Percentiles rank a stretch among this genome's conserved stretches.
Evolutionary conservation across 2,329 filamentous ascomycete species (phyloP).

Genomic region (Fusarium sp.): DNA sequence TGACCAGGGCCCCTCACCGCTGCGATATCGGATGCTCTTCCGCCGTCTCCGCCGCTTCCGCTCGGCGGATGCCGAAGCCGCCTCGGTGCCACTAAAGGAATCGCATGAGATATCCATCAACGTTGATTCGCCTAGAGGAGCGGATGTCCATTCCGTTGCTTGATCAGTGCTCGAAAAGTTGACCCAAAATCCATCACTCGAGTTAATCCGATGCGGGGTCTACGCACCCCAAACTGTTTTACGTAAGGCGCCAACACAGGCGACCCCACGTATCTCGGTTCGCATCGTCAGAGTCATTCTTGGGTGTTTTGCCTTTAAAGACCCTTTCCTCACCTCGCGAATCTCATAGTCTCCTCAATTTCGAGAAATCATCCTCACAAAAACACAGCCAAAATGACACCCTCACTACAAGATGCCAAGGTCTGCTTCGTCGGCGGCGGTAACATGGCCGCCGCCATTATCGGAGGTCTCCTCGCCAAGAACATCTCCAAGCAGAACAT

Average conservation of each 20-base stretch:
- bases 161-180: background rate
- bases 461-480: constrained; percentile 59
- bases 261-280: constrained; percentile 25
- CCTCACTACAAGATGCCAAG: constrained; percentile 47
- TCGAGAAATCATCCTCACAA: background rate
- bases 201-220: constrained; percentile 23
- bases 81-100: background rate
- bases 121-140: background rate
- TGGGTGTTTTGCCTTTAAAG: background rate
- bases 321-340: background rate
- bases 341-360: background rate
- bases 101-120: background rate
- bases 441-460: constrained; percentile 66
- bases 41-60: background rate
- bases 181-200: background rate
- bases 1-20: background rate
- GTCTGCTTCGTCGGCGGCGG: constrained; percentile 59
- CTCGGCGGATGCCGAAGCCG: background rate
- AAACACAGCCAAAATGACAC: constrained; percentile 36
- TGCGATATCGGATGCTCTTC: background rate
- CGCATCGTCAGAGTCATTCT: background rate
- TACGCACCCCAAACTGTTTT: constrained; percentile 29
- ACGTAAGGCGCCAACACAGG: constrained; percentile 2
- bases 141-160: background rate
- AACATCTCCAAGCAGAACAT: constrained; percentile 58